A percentile compares a stretch with the other conserved stretches of the same genome.
phyloP scores from a whole-genome alignment of 2,329 filamentous ascomycete genomes.

The Onygena corvina region DNA sequence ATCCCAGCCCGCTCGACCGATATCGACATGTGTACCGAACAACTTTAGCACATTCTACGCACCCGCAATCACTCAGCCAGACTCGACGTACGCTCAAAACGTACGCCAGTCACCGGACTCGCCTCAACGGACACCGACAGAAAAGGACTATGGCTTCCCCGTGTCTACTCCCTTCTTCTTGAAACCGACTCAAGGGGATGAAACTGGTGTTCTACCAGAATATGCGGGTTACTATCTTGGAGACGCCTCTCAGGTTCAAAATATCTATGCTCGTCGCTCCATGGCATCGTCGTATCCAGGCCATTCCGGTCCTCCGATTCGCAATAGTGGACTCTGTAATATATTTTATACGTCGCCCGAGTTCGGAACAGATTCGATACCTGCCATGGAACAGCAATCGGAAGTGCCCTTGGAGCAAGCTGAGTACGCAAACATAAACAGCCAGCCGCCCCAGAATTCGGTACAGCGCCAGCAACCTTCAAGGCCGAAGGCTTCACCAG shows the following conservation, averaged over 20 bases:
- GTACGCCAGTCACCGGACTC: conserved; percentile 25
- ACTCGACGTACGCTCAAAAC: conserved; percentile 23
- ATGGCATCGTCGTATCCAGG: conserved; percentile 29
- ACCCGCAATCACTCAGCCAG: conserved; percentile 21
- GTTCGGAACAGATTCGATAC: conserved; percentile 21
- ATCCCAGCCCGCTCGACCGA: conserved; percentile 39
- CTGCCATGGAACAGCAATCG: conserved; percentile 14
- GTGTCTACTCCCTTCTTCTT: conserved; percentile 26
- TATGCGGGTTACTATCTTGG: conserved; percentile 37
- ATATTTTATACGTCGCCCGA: conserved; percentile 25
- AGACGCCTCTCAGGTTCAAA: conserved; percentile 33
- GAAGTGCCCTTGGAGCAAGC: conserved; percentile 17
- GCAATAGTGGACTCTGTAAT: conserved; percentile 28
- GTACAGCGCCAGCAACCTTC: conserved; percentile 5
- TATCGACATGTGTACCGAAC: conserved; percentile 24
- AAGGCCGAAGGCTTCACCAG: conserved; percentile 15
- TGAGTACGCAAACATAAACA: conserved; percentile 14
- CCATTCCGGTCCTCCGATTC: conserved; percentile 30
- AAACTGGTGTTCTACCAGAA: conserved; percentile 29
- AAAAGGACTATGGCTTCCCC: conserved; percentile 24
- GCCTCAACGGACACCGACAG: conserved; percentile 23
- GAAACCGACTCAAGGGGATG: conserved; percentile 26
- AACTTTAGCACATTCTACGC: conserved; percentile 24
- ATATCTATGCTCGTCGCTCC: conserved; percentile 28
- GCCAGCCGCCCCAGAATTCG: conserved; percentile 3